Conservation (phyloP, 2,329 filamentous ascomycete species). For the Fragosphaeria purpurea region DNA sequence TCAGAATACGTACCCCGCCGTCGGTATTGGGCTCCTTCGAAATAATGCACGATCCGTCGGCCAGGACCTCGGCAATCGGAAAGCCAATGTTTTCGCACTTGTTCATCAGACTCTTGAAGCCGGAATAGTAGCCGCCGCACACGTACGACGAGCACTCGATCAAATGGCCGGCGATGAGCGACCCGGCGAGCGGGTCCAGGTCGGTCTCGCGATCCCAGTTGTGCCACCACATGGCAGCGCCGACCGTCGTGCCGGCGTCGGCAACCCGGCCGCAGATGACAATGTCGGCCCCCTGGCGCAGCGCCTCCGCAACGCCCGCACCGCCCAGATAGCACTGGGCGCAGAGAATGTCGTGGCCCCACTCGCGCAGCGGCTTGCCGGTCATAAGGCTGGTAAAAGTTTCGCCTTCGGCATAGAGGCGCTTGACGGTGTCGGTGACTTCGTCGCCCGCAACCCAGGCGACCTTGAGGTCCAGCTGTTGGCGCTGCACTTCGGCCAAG, state of each 20-base stretch:
- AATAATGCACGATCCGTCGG: conserved; percentile 25
- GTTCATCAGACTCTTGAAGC: conserved; percentile 32
- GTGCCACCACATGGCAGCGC: conserved; percentile 37
- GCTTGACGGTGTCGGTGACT: conserved; percentile 12
- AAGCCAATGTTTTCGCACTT: conserved; percentile 29
- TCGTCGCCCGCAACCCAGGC: conserved; percentile 23
- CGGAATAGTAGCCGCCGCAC: conserved; percentile 35
- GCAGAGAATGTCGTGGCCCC: conserved; percentile 5
- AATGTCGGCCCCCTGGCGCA: conserved; percentile 24
- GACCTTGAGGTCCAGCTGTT: conserved; percentile 18
- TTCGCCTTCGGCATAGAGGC: conserved; percentile 5
- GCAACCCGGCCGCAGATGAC: conserved; percentile 27
- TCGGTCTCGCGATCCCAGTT: conserved; percentile 28
- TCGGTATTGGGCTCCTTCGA: conserved; percentile 15
- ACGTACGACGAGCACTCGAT: conserved; percentile 35
- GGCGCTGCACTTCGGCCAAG: conserved; percentile 10
- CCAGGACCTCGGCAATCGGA: conserved; percentile 37
- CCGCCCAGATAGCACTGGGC: conserved; percentile 33
- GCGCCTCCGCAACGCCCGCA: conserved; percentile 23
- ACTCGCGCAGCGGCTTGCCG: conserved; percentile 7
- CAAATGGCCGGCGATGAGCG: conserved; percentile 31
- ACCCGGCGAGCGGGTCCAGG: conserved; percentile 32
- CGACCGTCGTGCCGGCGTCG: conserved; percentile 33
- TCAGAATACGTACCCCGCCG: conserved; percentile 7
- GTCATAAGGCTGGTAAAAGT: conserved; percentile 9